phyloP scores from a whole-genome alignment of 2,329 filamentous ascomycete species.

The Fusarium bulbicola region DNA sequence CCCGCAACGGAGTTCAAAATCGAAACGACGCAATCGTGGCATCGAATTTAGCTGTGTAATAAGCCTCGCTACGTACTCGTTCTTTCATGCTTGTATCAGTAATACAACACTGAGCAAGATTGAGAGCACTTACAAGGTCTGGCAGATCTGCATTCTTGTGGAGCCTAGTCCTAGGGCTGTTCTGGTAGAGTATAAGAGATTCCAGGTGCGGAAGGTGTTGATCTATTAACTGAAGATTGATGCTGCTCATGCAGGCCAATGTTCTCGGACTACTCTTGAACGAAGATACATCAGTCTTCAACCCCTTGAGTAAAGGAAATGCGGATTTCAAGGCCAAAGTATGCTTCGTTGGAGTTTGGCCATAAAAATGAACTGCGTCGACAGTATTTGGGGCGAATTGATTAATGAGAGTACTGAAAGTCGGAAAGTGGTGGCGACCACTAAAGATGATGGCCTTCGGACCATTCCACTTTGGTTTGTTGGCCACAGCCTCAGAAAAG shows the following conservation, averaged over 20 bases:
- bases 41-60: not conserved
- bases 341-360: accelerated
- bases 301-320: too few species aligned
- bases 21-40: not conserved
- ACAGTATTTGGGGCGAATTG: too few species aligned
- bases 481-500: too few species aligned
- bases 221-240: too few species aligned
- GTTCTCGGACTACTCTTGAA: too few species aligned
- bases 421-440: too few species aligned
- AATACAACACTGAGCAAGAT: not conserved
- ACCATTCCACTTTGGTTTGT: too few species aligned
- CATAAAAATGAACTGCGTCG: too few species aligned
- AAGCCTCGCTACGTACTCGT: not conserved
- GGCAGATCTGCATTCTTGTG: not conserved
- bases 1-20: not conserved
- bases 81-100: not conserved
- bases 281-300: too few species aligned
- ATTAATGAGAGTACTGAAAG: accelerated
- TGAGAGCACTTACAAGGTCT: not conserved
- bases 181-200: not conserved
- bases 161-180: too few species aligned
- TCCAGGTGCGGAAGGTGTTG: accelerated
- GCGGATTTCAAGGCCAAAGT: too few species aligned
- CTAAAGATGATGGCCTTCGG: accelerated
- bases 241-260: too few species aligned